Evolutionary conservation across 139 green algal species (phyloP), one percentile per base, ranked within the genome.

Genomic region (Chlamydomonas asymmetrica): DNA sequence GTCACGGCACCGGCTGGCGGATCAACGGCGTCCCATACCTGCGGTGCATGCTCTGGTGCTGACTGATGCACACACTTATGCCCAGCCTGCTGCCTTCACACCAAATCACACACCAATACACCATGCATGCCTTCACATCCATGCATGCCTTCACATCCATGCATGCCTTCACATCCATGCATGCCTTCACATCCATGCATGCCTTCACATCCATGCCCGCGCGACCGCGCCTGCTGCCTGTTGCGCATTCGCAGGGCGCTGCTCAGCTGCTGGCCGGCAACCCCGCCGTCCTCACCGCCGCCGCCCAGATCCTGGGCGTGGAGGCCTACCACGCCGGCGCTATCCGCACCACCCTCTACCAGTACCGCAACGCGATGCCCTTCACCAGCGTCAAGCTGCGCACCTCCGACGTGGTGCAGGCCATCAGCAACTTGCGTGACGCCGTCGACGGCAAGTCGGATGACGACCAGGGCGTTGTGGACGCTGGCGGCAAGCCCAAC

Each of bases 321-420:
- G 83, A 91, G 81, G 74, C 80, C 1, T 91, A 91, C 78, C 86
- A 91, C 66, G 83, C 75, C 18, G 86, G 73, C 27, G 74, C 80
- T 52, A 75, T 90, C 27, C 76, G 79, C 48, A 52, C 71, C 43
- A 52, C 52, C 39, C 76, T 85, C 35, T 18, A n/a, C 56, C 57
- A 45, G 38, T n/a, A 49, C 10, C 29, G 27, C 37, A 16, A 69
- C n/a, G 29, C 38, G 35, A 29, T 25, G 25, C 34, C 68, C 43
- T 49, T 77, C 66, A 63, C 41, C 48, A 37, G 32, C 32, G 50
- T 63, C 27, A 38, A 34, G 10, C 29, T 76, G 0, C 69, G 31
- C 3, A 39, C 81, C 6, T 52, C 20, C 27, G 31, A 50, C 23
- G 79, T 87, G 8, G 41, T 87, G 0, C 9, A 49, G 29, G 71